Evolutionary conservation across 2,329 filamentous ascomycete species (phyloP).

Genomic region (Trichoderma simmonsii): DNA sequence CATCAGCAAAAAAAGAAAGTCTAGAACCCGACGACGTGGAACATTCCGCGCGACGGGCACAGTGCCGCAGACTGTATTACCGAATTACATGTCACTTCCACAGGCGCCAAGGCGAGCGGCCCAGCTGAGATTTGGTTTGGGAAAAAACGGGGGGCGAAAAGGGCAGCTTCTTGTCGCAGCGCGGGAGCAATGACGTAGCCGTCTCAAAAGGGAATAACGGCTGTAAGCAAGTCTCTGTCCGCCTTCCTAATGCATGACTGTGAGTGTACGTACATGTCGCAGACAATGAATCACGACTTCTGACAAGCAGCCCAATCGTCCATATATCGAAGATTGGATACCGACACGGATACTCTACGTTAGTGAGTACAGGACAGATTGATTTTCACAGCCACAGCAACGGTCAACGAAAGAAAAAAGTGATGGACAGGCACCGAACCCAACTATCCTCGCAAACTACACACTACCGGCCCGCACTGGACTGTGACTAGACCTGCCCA

Average conservation of each 20-base stretch:
- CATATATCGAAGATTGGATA: not conserved
- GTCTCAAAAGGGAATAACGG: conserved; percentile 6
- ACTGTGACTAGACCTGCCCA: not conserved
- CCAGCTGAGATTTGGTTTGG: conserved; percentile 1
- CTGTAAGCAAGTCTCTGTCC: not conserved
- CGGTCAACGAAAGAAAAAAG: not conserved
- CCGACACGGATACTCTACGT: not conserved
- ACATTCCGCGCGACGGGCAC: not conserved
- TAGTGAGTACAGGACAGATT: not conserved
- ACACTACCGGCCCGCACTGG: not conserved
- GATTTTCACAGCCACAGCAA: not conserved
- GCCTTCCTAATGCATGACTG: not conserved
- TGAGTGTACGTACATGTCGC: not conserved
- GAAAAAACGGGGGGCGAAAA: conserved; percentile 2
- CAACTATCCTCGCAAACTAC: not conserved
- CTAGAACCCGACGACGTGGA: not conserved
- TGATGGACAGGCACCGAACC: conserved; percentile 1
- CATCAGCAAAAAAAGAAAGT: not conserved
- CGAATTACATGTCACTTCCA: not conserved
- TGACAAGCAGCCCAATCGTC: not conserved
- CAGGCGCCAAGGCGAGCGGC: conserved; percentile 5
- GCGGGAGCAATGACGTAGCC: conserved; percentile 1
- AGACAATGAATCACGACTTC: not conserved
- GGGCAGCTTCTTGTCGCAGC: conserved; percentile 1
- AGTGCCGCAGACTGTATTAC: not conserved